Evolutionary conservation across 495 filamentous ascomycete genomes (phyloP).

Genomic region (Staphylotrichum longicolle): DNA sequence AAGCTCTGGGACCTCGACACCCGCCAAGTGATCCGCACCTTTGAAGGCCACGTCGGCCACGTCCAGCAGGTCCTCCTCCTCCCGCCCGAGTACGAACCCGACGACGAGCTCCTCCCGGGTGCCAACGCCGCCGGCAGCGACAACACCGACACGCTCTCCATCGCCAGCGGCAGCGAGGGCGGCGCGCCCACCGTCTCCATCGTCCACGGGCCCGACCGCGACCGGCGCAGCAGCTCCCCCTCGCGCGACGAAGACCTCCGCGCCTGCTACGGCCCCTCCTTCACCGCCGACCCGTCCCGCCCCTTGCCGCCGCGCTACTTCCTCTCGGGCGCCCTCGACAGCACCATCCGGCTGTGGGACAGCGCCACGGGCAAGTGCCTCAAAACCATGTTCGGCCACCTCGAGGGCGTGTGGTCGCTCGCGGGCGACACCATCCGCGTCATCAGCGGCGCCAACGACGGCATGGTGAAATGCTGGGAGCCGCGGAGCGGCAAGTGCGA

Average conservation of each 20-base stretch:
- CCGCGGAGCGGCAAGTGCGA: slow-evolving; percentile 86
- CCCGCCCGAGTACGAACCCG: slow-evolving; percentile 84
- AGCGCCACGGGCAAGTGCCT: slow-evolving; percentile 75
- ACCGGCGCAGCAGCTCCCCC: slow-evolving; percentile 24
- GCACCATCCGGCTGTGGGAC: slow-evolving; percentile 92
- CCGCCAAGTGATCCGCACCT: slow-evolving; percentile 69
- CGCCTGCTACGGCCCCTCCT: slow-evolving; percentile 55
- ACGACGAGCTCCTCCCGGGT: slow-evolving; percentile 54
- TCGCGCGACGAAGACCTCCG: slow-evolving; percentile 43
- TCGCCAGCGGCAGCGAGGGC: slow-evolving; percentile 40
- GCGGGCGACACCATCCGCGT: slow-evolving; percentile 87
- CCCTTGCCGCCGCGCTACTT: slow-evolving; percentile 82
- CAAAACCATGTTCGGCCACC: slow-evolving; percentile 91
- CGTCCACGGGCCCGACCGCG: slow-evolving; percentile 4
- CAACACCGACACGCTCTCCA: slow-evolving; percentile 54
- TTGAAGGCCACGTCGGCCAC: slow-evolving; percentile 91
- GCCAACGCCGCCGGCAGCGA: slow-evolving; percentile 53
- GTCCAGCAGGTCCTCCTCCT: slow-evolving; percentile 86
- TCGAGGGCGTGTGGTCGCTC: slow-evolving; percentile 94
- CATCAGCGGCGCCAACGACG: slow-evolving; percentile 85
- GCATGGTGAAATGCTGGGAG: slow-evolving; percentile 97
- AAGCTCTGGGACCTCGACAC: slow-evolving; percentile 74
- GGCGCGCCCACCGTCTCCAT: slow-evolving; percentile 33
- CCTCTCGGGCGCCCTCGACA: slow-evolving; percentile 85
- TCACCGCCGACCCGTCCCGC: slow-evolving; percentile 55